Percentiles rank a stretch among this genome's conserved stretches.
phyloP scores from a whole-genome alignment of 805 yeast species.

The Wickerhamomyces xylosicus region DNA sequence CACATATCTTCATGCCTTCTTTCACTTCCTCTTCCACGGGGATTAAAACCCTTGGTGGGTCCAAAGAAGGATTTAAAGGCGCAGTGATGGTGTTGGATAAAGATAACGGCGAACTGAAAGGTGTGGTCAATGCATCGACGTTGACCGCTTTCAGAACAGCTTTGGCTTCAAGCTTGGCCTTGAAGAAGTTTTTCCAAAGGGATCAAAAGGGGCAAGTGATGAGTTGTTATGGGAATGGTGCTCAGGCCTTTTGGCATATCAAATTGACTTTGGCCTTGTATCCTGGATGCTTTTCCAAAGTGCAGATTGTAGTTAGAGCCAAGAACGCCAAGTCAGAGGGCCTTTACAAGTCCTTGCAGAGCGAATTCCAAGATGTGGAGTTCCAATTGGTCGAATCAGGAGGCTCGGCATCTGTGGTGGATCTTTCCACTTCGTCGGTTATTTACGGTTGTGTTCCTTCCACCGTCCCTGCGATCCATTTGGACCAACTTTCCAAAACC shows the following conservation, averaged over 20 bases:
- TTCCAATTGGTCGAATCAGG: constrained; percentile 15
- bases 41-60: constrained; percentile 49
- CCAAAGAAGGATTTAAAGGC: constrained; percentile 51
- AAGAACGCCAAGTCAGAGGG: constrained; percentile 25
- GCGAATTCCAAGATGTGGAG: constrained; percentile 20
- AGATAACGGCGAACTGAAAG: constrained; percentile 37
- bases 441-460: constrained; percentile 56
- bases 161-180: constrained; percentile 38
- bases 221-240: constrained; percentile 49
- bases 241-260: constrained; percentile 58
- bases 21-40: constrained; percentile 41
- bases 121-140: constrained; percentile 46
- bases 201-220: constrained; percentile 15
- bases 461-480: constrained; percentile 33
- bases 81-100: constrained; percentile 40
- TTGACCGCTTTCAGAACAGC: constrained; percentile 64
- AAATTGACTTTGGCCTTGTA: constrained; percentile 31
- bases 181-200: constrained; percentile 26
- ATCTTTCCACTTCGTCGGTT: constrained; percentile 30
- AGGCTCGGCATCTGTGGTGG: constrained; percentile 13
- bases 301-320: constrained; percentile 36
- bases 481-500: constrained; percentile 19
- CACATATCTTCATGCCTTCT: constrained; percentile 62
- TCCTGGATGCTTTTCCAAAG: constrained; percentile 24
- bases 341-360: constrained; percentile 18